Percentiles rank a stretch among this genome's conserved stretches.
Evolutionary conservation across 2,329 filamentous ascomycete species (phyloP).

Genomic region (Lasiodiplodia sp.): DNA sequence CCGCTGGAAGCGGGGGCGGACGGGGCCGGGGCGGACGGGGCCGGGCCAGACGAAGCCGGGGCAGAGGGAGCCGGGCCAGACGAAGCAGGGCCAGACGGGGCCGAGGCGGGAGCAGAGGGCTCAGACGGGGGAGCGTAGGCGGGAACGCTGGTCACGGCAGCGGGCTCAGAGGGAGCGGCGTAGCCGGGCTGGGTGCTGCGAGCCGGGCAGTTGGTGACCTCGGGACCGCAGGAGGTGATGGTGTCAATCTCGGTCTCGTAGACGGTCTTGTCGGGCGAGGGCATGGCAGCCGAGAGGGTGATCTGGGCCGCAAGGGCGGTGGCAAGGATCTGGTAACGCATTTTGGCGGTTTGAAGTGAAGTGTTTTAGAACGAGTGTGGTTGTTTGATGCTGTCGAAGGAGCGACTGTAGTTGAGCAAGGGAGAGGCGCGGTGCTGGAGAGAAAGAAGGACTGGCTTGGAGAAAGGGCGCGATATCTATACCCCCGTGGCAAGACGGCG

Average conservation of each 20-base stretch:
- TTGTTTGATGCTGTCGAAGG: conserved; percentile 9
- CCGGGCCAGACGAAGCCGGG: conserved; percentile 10
- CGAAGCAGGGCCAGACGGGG: neutral
- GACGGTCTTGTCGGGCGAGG: conserved; percentile 26
- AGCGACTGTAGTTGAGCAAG: conserved; percentile 17
- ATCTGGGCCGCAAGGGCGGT: conserved; percentile 21
- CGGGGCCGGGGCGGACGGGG: neutral
- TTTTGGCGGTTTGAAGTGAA: conserved; percentile 4
- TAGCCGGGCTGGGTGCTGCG: conserved; percentile 26
- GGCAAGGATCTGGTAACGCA: conserved; percentile 25
- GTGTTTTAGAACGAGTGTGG: conserved; percentile 5
- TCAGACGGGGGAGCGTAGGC: neutral
- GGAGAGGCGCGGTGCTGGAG: conserved; percentile 10
- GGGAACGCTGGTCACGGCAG: neutral
- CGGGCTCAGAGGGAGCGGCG: neutral
- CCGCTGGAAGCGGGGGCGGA: conserved; percentile 11
- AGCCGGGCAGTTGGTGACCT: conserved; percentile 34
- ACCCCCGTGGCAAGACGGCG: neutral
- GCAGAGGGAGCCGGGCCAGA: neutral
- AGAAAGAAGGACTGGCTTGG: neutral
- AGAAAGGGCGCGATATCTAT: conserved; percentile 8
- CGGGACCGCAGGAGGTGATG: conserved; percentile 31
- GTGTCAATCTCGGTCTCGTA: conserved; percentile 27
- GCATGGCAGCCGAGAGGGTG: conserved; percentile 16
- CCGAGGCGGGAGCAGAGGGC: conserved; percentile 31